Evolutionary conservation across 352 stramenopile genomes (phyloP), one percentile per base, ranked within the genome.

Genomic region (Thalassiosira delicatula): DNA sequence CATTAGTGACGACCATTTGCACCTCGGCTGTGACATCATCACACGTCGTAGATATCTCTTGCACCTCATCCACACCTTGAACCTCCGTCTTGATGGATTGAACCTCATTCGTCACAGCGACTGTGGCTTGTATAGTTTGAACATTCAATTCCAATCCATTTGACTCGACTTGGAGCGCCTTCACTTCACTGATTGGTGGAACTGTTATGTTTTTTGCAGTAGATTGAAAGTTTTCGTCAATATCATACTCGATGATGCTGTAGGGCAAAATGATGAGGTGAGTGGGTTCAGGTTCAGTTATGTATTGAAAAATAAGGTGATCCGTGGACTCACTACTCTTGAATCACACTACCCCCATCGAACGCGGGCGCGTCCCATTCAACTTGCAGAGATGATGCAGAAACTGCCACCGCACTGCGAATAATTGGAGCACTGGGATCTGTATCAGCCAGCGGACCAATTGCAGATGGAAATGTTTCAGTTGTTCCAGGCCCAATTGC

Each of bases 21-120:
- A 98, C 88, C 87, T 98, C 96, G 27, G 97, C 91, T 2, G 93
- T 84, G 1, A 97, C 96, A 17, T 84, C 70, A 85, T 94, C 73
- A 54, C 82, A 81, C 23, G 85, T 95, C 0, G 95, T 98, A 12
- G 92, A 91, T 25, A 98, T 86, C 14, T 90, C 95, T 83, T 98
- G 95, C 3, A 98, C 83, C 88, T 98, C 96, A 76, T 97, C 94
- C 0, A 96, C 88, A 29, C 96, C 95, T 0, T 81, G 63, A 63
- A 96, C 33, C 91, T 95, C 51, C 80, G 92, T 97, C 11, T 95
- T 95, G 0, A 99, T 93, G 5, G 96, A 96, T 80, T 99, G 96
- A 7, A 96, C 85, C 82, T 99, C 97, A 79, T 99, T 99, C 17
- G 92, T 96, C 12, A 99, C 96, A 66, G 96, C 90, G 8, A 98